Evolutionary conservation across 768 basidiomycete species (phyloP).

Genomic region (Sutorius australiensis): DNA sequence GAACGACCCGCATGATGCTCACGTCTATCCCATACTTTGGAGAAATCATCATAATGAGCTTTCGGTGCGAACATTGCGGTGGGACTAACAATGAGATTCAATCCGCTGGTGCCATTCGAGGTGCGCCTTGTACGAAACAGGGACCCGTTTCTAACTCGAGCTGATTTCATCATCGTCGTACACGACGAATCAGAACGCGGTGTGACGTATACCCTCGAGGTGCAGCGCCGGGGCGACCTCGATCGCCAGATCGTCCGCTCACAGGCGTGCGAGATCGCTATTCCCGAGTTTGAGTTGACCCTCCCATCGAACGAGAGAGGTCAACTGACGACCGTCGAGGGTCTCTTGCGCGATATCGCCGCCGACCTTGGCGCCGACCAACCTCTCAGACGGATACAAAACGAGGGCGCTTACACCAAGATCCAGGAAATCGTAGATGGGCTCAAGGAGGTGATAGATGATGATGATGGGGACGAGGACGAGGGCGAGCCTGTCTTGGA

Average conservation of each 20-base stretch:
- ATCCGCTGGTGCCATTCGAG: constrained; percentile 79
- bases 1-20: constrained; percentile 80
- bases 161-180: too few species aligned
- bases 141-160: too few species aligned
- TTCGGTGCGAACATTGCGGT: constrained; percentile 93
- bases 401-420: constrained; percentile 64
- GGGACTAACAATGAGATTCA: constrained; percentile 90
- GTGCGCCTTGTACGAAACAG: constrained; percentile 39
- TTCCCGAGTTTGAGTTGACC: constrained; percentile 88
- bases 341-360: constrained; percentile 78
- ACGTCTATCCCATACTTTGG: constrained; percentile 94
- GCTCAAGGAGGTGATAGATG: constrained; percentile 60
- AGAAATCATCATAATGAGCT: constrained; percentile 95
- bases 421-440: constrained; percentile 73
- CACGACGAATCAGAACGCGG: constrained; percentile 65
- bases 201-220: constrained; percentile 72
- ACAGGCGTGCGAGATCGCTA: constrained; percentile 68
- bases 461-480: constrained; percentile 54
- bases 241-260: constrained; percentile 94
- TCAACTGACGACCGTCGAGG: constrained; percentile 96
- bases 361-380: constrained; percentile 80
- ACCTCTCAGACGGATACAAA: constrained; percentile 75
- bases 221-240: constrained; percentile 72
- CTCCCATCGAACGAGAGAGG: constrained; percentile 80
- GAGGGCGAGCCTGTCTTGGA: constrained; percentile 33